Percentiles rank a stretch among this genome's conserved stretches.
phyloP scores from a whole-genome alignment of 2,329 filamentous ascomycete species.

The Lasiodiplodia gonubiensis region DNA sequence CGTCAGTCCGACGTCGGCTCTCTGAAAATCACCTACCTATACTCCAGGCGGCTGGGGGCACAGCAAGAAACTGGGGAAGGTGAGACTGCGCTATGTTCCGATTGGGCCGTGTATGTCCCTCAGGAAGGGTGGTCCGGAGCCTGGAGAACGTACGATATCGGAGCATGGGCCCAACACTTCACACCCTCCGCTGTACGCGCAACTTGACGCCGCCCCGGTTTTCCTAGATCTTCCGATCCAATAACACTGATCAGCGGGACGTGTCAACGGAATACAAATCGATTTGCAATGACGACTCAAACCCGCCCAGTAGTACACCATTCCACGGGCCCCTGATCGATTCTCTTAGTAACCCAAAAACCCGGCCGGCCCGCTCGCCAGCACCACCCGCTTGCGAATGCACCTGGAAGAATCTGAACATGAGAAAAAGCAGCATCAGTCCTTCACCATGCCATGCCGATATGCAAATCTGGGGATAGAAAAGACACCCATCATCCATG shows the following conservation, averaged over 20 bases:
- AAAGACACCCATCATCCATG: background rate
- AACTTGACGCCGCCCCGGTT: too few relatives aligned
- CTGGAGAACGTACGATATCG: background rate
- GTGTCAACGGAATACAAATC: background rate
- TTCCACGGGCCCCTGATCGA: background rate
- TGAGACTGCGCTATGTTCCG: conserved; percentile 4
- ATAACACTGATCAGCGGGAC: background rate
- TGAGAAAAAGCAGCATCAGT: background rate
- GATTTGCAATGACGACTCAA: conserved; percentile 2
- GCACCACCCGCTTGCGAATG: conserved; percentile 1
- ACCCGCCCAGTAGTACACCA: background rate
- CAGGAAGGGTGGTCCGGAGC: background rate
- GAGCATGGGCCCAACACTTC: background rate
- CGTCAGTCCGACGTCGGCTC: conserved; percentile 11
- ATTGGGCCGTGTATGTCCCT: background rate
- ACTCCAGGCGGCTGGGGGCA: background rate
- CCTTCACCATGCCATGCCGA: background rate
- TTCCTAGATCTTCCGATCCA: too few relatives aligned
- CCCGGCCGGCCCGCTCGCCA: background rate
- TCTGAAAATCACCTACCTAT: background rate
- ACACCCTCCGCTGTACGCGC: too few relatives aligned
- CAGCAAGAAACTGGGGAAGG: conserved; percentile 6
- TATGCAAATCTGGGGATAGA: background rate
- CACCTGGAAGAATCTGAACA: background rate
- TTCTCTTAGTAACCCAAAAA: background rate